These are phyloP conservation scores for Aureobasidium uvarum DNA, from an alignment of 2,329 filamentous ascomycete genomes.

Conservation along the genomic window DNA sequence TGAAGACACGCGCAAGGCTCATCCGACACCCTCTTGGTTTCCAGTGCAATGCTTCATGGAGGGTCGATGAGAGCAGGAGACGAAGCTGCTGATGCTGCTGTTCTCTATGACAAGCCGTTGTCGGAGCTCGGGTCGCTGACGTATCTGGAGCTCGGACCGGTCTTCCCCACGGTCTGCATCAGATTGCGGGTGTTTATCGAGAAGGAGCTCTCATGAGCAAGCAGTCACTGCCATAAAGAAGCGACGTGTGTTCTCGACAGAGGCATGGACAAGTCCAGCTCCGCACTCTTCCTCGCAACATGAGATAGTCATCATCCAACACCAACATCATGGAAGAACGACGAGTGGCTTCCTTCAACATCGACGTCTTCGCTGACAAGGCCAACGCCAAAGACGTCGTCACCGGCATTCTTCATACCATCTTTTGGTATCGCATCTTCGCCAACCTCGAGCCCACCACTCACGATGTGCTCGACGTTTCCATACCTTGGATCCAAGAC, in stretches of 20 bases:
- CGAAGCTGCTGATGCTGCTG: background rate
- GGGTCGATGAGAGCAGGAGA: background rate
- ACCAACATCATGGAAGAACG: slow-evolving; percentile 55
- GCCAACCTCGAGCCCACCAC: slow-evolving; percentile 77
- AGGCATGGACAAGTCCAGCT: background rate
- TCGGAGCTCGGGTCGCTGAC: background rate
- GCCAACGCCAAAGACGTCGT: slow-evolving; percentile 87
- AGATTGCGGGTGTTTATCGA: slow-evolving; percentile 4
- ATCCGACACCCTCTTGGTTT: background rate
- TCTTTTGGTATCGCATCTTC: slow-evolving; percentile 99
- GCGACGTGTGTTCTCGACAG: background rate
- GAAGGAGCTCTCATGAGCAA: background rate
- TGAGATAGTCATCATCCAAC: background rate
- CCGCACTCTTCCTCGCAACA: slow-evolving; percentile 1
- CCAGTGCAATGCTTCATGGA: background rate
- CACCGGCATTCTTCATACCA: slow-evolving; percentile 91
- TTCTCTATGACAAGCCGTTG: background rate
- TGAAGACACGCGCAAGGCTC: background rate
- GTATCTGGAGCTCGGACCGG: background rate
- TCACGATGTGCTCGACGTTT: slow-evolving; percentile 86
- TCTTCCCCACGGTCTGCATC: background rate
- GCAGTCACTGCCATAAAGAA: background rate
- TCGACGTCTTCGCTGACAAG: slow-evolving; percentile 92
- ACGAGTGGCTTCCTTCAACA: slow-evolving; percentile 79
- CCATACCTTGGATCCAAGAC: slow-evolving; percentile 84